phyloP scores from a whole-genome alignment of 106 monocot genomes.

The Platanthera guangdongensis region DNA sequence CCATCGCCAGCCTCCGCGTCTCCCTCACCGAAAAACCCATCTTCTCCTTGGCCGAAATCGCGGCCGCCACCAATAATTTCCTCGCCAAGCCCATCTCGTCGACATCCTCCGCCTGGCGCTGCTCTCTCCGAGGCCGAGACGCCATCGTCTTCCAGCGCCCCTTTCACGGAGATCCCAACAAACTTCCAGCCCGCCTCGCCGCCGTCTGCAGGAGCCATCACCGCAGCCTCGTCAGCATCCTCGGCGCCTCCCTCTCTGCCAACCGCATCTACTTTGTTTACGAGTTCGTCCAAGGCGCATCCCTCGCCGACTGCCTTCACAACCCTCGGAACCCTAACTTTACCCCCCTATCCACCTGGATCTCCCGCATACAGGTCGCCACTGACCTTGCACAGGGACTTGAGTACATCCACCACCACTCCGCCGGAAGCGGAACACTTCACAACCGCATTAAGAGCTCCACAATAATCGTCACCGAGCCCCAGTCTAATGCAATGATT shows the following conservation, averaged over 20 bases:
- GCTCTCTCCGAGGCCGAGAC: constrained; percentile 39
- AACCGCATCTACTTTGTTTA: constrained; percentile 59
- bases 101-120: constrained; percentile 48
- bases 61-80: constrained; percentile 45
- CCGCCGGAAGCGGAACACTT: constrained; percentile 31
- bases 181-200: constrained; percentile 29
- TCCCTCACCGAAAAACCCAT: constrained; percentile 21
- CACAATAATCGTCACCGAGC: constrained; percentile 50
- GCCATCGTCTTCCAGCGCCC: constrained; percentile 40
- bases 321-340: constrained; percentile 49
- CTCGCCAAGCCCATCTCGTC: constrained; percentile 26
- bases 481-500: constrained; percentile 45
- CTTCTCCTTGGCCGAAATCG: constrained; percentile 20
- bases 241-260: constrained; percentile 42
- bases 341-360: constrained; percentile 57
- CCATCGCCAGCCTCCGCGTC: constrained; percentile 16
- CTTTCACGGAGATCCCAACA: constrained; percentile 23
- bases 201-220: constrained; percentile 38
- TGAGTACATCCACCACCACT: constrained; percentile 57
- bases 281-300: constrained; percentile 34
- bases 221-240: constrained; percentile 34
- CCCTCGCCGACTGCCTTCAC: constrained; percentile 48
- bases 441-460: constrained; percentile 80
- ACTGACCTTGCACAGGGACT: constrained; percentile 53
- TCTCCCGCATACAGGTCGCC: constrained; percentile 53